These are phyloP conservation scores for Brassica hybrid DNA, from an alignment of 441 rosid species.

Conservation along the genomic window DNA sequence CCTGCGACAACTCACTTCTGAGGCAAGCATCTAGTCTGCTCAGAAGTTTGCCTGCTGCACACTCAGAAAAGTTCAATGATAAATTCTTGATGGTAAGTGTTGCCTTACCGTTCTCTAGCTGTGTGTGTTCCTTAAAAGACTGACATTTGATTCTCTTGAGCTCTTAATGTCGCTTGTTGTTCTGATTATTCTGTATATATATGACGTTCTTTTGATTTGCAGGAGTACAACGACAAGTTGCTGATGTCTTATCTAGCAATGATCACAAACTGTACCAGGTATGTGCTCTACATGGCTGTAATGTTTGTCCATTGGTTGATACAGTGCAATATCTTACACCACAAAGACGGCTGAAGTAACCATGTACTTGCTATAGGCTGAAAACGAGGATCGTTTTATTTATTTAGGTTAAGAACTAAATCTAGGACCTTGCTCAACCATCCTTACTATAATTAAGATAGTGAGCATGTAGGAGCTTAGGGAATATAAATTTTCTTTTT, in stretches of 20 bases:
- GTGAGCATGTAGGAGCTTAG: too few species aligned
- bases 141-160: background rate
- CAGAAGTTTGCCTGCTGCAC: conserved; percentile 51
- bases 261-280: background rate
- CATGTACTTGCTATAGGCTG: too few species aligned
- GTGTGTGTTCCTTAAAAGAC: background rate
- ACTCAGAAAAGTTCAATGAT: background rate
- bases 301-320: background rate
- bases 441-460: too few species aligned
- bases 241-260: background rate
- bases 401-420: too few species aligned
- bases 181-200: background rate
- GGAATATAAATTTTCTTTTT: too few species aligned
- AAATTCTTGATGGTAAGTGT: background rate
- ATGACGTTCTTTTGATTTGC: background rate
- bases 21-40: conserved; percentile 91
- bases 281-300: background rate
- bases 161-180: background rate
- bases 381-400: too few species aligned
- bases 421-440: conserved; percentile 14
- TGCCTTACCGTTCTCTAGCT: background rate
- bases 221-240: background rate
- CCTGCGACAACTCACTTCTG: conserved; percentile 85
- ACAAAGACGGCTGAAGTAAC: background rate
- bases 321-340: background rate